Evolutionary conservation across 495 filamentous ascomycete species (phyloP).

Genomic region (Tuber calosporum): DNA sequence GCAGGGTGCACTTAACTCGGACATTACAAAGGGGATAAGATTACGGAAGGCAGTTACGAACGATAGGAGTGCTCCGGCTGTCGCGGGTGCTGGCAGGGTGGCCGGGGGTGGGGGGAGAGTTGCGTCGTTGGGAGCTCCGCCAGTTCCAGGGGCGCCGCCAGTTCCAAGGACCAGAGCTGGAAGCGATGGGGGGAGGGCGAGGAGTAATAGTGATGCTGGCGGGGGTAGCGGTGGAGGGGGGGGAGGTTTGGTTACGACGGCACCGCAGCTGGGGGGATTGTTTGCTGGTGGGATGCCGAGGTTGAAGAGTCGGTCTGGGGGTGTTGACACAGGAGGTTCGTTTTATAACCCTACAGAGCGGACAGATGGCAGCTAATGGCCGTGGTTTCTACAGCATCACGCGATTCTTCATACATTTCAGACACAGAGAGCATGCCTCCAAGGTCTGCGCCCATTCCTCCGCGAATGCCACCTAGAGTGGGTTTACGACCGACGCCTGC

Average conservation of each 20-base stretch:
- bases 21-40: slow-evolving; percentile 73
- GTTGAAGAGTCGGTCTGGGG: slow-evolving; percentile 74
- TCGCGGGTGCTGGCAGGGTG: slow-evolving; percentile 50
- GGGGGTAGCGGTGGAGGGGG: slow-evolving; percentile 39
- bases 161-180: slow-evolving; percentile 34
- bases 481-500: slow-evolving; percentile 14
- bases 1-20: slow-evolving; percentile 79
- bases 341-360: background rate
- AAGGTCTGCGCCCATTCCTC: slow-evolving; percentile 49
- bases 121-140: slow-evolving; percentile 65
- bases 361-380: slow-evolving; percentile 16
- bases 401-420: slow-evolving; percentile 69
- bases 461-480: slow-evolving; percentile 49
- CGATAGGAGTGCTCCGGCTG: slow-evolving; percentile 77
- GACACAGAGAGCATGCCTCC: slow-evolving; percentile 57
- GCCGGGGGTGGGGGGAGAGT: slow-evolving; percentile 48
- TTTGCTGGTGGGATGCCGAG: slow-evolving; percentile 96
- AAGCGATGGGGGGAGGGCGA: slow-evolving; percentile 16
- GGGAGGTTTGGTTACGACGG: slow-evolving; percentile 48
- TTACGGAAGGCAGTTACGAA: slow-evolving; percentile 90
- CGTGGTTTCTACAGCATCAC: slow-evolving; percentile 52
- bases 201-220: slow-evolving; percentile 48
- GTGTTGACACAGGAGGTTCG: slow-evolving; percentile 76
- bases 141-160: slow-evolving; percentile 56
- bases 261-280: slow-evolving; percentile 78